Evolutionary conservation across 495 filamentous ascomycete species (phyloP).

Genomic region (Lasiosphaeriaceae sp.): DNA sequence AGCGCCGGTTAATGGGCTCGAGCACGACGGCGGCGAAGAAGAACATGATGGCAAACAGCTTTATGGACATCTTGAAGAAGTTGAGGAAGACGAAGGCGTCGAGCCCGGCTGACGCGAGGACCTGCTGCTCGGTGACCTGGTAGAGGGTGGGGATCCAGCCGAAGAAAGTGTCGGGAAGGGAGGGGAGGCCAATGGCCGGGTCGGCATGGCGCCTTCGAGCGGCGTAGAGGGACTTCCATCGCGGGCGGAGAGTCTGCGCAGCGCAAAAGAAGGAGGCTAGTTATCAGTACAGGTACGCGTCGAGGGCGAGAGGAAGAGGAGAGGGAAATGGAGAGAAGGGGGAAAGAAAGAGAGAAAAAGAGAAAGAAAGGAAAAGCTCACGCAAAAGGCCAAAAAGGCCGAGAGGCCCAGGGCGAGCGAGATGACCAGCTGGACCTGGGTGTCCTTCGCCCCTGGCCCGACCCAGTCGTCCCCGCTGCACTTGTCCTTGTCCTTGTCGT

Average conservation of each 20-base stretch:
- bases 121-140: conserved; percentile 80
- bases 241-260: conserved; percentile 66
- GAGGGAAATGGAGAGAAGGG: no score
- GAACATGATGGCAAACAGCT: conserved; percentile 72
- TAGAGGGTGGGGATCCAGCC: conserved; percentile 95
- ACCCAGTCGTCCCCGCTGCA: conserved; percentile 31
- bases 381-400: conserved; percentile 52
- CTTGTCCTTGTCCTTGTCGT: conserved; percentile 12
- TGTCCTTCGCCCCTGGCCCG: conserved; percentile 36
- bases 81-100: conserved; percentile 94
- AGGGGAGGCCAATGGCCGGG: conserved; percentile 70
- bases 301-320: no score
- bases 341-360: no score
- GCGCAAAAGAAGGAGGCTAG: not conserved
- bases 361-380: conserved; percentile 23
- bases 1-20: conserved; percentile 77
- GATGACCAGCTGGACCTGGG: conserved; percentile 50
- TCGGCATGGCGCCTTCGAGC: conserved; percentile 71
- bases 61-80: conserved; percentile 92
- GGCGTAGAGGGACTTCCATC: conserved; percentile 91
- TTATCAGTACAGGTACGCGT: no score
- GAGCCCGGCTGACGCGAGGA: conserved; percentile 84
- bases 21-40: conserved; percentile 77
- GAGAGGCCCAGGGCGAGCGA: conserved; percentile 48
- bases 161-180: conserved; percentile 80